Evolutionary conservation across 2,329 filamentous ascomycete genomes (phyloP).

Genomic region (Cladosporium austrohemisphaericum): DNA sequence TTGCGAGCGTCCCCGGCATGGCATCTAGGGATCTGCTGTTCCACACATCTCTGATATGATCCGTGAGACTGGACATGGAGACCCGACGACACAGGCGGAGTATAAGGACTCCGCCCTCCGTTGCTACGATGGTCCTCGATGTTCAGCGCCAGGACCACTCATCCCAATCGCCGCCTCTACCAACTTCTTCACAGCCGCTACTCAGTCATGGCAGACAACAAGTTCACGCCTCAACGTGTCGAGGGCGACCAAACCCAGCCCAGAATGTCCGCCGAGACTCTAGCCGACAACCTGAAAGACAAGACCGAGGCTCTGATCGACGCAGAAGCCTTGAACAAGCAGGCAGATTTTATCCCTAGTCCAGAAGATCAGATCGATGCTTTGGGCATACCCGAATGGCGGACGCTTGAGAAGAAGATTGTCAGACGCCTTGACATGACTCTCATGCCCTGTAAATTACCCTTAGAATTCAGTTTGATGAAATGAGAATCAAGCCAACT

Average conservation of each 20-base stretch:
- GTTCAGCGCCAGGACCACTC: neutral
- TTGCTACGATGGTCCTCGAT: neutral
- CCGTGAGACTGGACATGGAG: neutral
- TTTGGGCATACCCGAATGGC: constrained; percentile 6
- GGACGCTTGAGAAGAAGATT: constrained; percentile 23
- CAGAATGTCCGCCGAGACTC: constrained; percentile 9
- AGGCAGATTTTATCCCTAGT: constrained; percentile 23
- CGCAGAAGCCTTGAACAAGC: constrained; percentile 4
- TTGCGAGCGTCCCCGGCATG: constrained; percentile 7
- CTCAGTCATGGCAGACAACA: constrained; percentile 5
- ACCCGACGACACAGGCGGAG: neutral
- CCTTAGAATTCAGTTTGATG: no score
- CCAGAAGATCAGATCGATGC: constrained; percentile 28
- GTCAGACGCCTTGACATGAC: constrained; percentile 15
- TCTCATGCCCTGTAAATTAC: constrained; percentile 16
- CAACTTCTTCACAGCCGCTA: neutral
- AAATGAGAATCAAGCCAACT: no score
- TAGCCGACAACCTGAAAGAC: neutral
- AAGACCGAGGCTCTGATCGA: constrained; percentile 8
- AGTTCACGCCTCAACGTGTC: neutral
- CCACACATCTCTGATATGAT: neutral
- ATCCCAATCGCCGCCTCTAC: neutral
- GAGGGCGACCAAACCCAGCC: neutral
- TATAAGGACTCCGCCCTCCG: neutral
- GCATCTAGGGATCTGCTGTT: neutral